These are phyloP conservation scores for Mrakia frigida DNA, from an alignment of 768 basidiomycete species.

Conservation along the genomic window DNA sequence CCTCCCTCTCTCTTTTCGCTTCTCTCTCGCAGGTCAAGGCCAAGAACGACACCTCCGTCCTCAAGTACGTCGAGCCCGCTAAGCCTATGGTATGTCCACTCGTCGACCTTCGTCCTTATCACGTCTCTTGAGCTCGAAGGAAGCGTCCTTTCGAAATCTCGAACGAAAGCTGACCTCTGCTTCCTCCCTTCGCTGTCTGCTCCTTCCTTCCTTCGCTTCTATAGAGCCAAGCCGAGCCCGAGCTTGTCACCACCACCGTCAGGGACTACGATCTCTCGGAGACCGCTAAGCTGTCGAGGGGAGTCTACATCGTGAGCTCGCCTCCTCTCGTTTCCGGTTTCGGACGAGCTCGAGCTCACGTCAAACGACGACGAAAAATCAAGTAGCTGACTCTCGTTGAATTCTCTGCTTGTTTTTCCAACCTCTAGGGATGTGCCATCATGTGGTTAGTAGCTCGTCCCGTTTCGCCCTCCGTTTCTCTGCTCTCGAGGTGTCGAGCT, in stretches of 20 bases:
- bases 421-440: constrained; percentile 61
- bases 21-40: constrained; percentile 62
- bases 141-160: not conserved
- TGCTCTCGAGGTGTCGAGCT: not conserved
- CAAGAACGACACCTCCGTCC: constrained; percentile 91
- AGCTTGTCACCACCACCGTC: constrained; percentile 80
- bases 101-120: not conserved
- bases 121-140: not conserved
- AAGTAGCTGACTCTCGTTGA: not conserved
- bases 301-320: constrained; percentile 43
- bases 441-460: constrained; percentile 80
- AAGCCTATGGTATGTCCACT: constrained; percentile 24
- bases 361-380: no score
- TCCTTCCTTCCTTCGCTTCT: not conserved
- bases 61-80: constrained; percentile 76
- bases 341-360: not conserved
- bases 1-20: not conserved
- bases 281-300: constrained; percentile 60
- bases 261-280: constrained; percentile 90
- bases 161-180: not conserved
- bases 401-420: not conserved
- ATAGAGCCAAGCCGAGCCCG: constrained; percentile 52
- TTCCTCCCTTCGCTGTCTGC: no score
- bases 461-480: not conserved
- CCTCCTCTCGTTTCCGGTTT: constrained; percentile 44